Evolutionary conservation across 2,329 filamentous ascomycete species (phyloP), one percentile per base, ranked within the genome.

Genomic region (Cucurbitaria berberidis): DNA sequence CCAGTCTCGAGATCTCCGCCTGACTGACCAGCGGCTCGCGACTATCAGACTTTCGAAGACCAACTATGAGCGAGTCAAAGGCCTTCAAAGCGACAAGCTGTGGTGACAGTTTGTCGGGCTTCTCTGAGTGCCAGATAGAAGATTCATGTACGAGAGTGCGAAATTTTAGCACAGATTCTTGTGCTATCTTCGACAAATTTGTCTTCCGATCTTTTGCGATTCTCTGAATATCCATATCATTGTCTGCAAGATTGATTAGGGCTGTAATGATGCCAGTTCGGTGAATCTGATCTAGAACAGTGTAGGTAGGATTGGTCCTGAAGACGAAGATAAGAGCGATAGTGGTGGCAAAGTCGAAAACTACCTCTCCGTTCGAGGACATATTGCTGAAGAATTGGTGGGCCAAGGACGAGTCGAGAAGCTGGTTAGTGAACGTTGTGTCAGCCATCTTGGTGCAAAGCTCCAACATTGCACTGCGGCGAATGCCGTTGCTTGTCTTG

Each of bases 391-490:
- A 83, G 15, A 97, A 79, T 26, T 83, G 84, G 48, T 86, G 82
- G 56, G 91, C 89, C 50, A 89, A 85, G 6, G 86, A 85, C 60
- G 91, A 87, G 56, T 92, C 87, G 18, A 89, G 82, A 64, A 96
- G 92, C 56, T 89, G 87, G 16, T 81, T 80, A 24, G 85, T 78
- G 63, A 90, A 92, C 0, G 79, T 79, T 63, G 86, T 86, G 44
- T 87, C 80, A 3, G 76, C 61, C 51, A 86, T 73, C 59, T 83
- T 85, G 22, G 70, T 72, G 45, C 80, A 80, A n/a, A 87, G 71
- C 47, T 86, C 83, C 34, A 84, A 71, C 54, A 86, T 75, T 2
- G 81, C 81, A 63, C 76, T 83, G 38, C 84, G 79, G 53, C 80
- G 77, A 15, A 73, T 66, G 15, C 80, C 78, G 30, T 74, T 75